Evolutionary conservation across 2,329 filamentous ascomycete genomes (phyloP).

Genomic region (Aspergillus neoniger): DNA sequence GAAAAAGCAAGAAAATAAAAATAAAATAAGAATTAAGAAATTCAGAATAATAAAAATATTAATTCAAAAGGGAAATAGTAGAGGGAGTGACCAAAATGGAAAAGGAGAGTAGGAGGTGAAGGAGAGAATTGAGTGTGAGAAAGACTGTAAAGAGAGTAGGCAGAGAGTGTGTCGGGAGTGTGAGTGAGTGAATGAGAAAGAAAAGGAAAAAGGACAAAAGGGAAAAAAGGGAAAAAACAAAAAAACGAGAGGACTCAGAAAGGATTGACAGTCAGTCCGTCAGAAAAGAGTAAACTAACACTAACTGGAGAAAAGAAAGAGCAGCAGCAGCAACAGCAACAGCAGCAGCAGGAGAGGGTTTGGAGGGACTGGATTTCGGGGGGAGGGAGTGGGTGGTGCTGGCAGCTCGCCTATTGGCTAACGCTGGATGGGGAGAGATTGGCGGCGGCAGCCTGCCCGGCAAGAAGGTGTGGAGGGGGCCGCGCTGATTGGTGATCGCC

Average conservation of each 20-base stretch:
- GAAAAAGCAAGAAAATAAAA: slow-evolving; percentile 22
- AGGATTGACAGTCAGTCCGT: slow-evolving; percentile 16
- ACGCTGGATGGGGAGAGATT: slow-evolving; percentile 9
- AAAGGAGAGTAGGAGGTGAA: slow-evolving; percentile 29
- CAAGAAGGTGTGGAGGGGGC: slow-evolving; percentile 18
- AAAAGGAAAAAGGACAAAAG: slow-evolving; percentile 17
- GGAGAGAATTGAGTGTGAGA: slow-evolving; percentile 24
- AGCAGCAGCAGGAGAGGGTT: not conserved
- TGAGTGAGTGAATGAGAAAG: slow-evolving; percentile 8
- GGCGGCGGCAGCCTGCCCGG: slow-evolving; percentile 16
- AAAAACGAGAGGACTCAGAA: slow-evolving; percentile 19
- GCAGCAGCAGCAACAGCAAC: too few relatives aligned
- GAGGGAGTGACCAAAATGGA: slow-evolving; percentile 20
- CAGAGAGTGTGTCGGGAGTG: slow-evolving; percentile 15
- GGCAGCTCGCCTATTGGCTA: not conserved
- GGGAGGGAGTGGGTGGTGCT: not conserved
- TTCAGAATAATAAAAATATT: slow-evolving; percentile 11
- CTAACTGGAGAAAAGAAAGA: slow-evolving; percentile 8
- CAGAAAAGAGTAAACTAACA: too few relatives aligned
- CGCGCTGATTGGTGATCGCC: slow-evolving; percentile 26
- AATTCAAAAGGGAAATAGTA: slow-evolving; percentile 11
- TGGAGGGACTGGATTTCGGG: slow-evolving; percentile 12
- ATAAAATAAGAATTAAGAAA: too few relatives aligned
- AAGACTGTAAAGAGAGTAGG: slow-evolving; percentile 15
- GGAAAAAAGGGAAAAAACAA: slow-evolving; percentile 18